Evolutionary conservation across 305 asterid species (phyloP), one percentile per base, ranked within the genome.

Genomic region (Solanum chacoense): DNA sequence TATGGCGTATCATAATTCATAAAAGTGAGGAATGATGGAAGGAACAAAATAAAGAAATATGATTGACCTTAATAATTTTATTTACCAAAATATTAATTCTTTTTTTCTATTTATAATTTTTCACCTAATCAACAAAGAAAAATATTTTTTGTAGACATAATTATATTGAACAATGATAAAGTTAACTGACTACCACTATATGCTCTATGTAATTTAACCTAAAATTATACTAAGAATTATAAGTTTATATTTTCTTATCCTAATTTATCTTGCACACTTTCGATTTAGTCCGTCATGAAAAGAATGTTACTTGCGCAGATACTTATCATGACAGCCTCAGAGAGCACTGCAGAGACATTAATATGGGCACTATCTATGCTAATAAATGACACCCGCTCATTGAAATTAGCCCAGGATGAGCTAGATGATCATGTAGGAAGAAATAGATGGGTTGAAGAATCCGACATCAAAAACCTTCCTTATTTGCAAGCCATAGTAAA

Each of bases 251-350:
- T 45, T 45, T 45, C 20, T 45, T 14, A 13, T 45, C 8, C 63
- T 45, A 45, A 45, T 45, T 45, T 45, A 2, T 45, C 63, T 14
- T 45, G 22, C 22, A 45, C 22, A 14, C 3, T 45, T 45, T 45
- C 0, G 3, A 45, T 45, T 45, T 14, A 45, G 63, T 45, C 63
- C 7, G 8, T 45, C 63, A 45, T 16, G 22, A 14, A 45, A 45
- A 45, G 22, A 45, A 45, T 0, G 63, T 6, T 45, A 45, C n/a
- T 77, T 6, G 12, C 1, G 10, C 90, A 94, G 95, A 91, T 84
- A 86, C 92, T 93, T 34, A 91, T 94, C 59, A 50, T 93, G 73
- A 94, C 94, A 2, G 95, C 93, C 37, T 92, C 93, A 13, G 95
- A 94, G 83, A 92, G 94, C 81, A 93, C 94, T 8, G 89, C 95